Base-by-base conservation (phyloP, 179 eudicot genomes). In the Beta corolliflora region DNA sequence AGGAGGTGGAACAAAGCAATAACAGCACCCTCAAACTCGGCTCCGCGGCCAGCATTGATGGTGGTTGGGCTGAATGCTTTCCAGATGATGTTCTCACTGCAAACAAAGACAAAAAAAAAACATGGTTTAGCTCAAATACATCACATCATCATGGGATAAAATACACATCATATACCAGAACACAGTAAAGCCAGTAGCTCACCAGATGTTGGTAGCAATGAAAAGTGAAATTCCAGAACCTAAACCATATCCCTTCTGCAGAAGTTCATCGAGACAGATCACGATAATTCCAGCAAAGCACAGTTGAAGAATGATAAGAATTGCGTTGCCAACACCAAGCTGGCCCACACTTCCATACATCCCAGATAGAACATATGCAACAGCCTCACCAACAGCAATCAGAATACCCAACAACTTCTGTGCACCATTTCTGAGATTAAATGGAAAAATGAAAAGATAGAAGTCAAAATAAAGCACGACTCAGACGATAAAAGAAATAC, bases 11-110 rank as follows among this genome's bases (percentile, higher is more conserved):
- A 92, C 83, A 92, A 82, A 41, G 95, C 95, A 85, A 92, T 89
- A 71, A 90, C 93, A 81, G 95, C 98, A 65, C 98, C 98, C 84
- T 94, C 94, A 80, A 94, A 92, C 83, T 94, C 98, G 76, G 92
- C 93, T 72, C 97, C 98, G 70, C 98, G 91, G 44, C 97, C 98
- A 78, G 92, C 91, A 83, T 92, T 94, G 83, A 94, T 88, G 18
- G 94, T 92, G 54, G 97, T 91, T 44, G 97, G 98, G 80, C 98
- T 94, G 78, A 94, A 94, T 81, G 98, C 97, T 76, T 91, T 92
- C 98, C 97, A 94, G 85, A 94, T 92, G 75, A 94, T 92, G 79
- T 77, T 94, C 84, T 93, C 98, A 85, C 97, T 93, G 89, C 72
- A 83, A 66, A 54, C 59, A 64, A 74, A 72, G 31, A 58, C 16